A percentile compares a stretch with the other conserved stretches of the same genome.
These are phyloP conservation scores for Pythium folliculosum DNA, from an alignment of 352 stramenopile genomes.

Conservation along the genomic window DNA sequence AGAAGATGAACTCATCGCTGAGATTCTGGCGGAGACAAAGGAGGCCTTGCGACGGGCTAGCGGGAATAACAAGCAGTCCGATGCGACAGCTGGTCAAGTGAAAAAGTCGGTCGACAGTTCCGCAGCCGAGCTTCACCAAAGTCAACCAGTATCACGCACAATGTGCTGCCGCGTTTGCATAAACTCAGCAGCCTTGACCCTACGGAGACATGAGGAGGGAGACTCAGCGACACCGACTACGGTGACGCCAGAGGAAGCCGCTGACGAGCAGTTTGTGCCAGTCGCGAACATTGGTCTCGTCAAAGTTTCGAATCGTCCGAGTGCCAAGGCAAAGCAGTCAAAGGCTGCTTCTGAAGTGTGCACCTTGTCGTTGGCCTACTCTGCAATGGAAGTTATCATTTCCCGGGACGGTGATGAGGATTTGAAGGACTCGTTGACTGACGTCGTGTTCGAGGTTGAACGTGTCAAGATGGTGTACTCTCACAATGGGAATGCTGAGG, in stretches of 20 bases:
- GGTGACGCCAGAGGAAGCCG: conserved; percentile 12
- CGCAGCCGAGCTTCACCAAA: not conserved
- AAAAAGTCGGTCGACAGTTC: conserved; percentile 3
- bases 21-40: conserved; percentile 71
- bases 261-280: conserved; percentile 66
- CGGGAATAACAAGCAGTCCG: not conserved
- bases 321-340: conserved; percentile 42
- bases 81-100: conserved; percentile 1
- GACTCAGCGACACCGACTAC: conserved; percentile 11
- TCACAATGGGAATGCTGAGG: conserved; percentile 4
- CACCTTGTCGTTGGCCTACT: conserved; percentile 50
- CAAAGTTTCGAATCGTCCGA: conserved; percentile 49
- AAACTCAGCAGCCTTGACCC: conserved; percentile 54
- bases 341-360: conserved; percentile 64
- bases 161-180: conserved; percentile 61
- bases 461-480: conserved; percentile 52
- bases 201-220: conserved; percentile 55
- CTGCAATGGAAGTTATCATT: conserved; percentile 44
- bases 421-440: conserved; percentile 18
- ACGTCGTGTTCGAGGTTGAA: conserved; percentile 78
- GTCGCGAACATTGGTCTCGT: conserved; percentile 85
- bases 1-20: conserved; percentile 68
- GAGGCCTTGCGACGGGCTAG: conserved; percentile 41
- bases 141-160: conserved; percentile 6
- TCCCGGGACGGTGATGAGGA: conserved; percentile 7